Percentiles rank a stretch among this genome's conserved stretches.
Evolutionary conservation across 345 rosid genomes (phyloP).

Genomic region (Turnera subulata): DNA sequence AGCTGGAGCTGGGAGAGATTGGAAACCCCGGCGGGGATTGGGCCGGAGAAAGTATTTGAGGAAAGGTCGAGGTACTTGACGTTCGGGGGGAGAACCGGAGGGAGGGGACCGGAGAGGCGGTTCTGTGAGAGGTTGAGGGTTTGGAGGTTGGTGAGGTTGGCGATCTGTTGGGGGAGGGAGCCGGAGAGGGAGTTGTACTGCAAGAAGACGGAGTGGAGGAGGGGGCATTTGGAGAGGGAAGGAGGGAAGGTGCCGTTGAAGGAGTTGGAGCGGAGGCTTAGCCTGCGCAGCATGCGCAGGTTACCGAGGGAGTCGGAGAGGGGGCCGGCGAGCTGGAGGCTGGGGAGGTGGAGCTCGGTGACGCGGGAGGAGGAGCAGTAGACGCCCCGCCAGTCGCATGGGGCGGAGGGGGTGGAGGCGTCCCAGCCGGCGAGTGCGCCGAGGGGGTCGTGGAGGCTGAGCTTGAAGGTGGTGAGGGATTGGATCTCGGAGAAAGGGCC

Average conservation of each 20-base stretch:
- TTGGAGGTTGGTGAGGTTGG: slow-evolving; percentile 54
- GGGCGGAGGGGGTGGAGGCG: slow-evolving; percentile 61
- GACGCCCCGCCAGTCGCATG: slow-evolving; percentile 95
- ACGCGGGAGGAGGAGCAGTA: slow-evolving; percentile 53
- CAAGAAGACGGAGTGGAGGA: slow-evolving; percentile 63
- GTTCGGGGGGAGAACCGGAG: slow-evolving; percentile 37
- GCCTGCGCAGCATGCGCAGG: slow-evolving; percentile 49
- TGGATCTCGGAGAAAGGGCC: slow-evolving; percentile 49
- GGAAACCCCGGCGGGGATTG: slow-evolving; percentile 46
- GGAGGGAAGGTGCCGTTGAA: slow-evolving; percentile 73
- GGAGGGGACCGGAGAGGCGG: slow-evolving; percentile 62
- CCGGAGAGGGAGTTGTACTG: slow-evolving; percentile 92
- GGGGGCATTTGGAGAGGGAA: slow-evolving; percentile 64
- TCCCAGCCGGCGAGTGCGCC: slow-evolving; percentile 74
- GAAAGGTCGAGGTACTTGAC: slow-evolving; percentile 70
- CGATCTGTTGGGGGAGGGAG: slow-evolving; percentile 49
- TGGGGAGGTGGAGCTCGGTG: slow-evolving; percentile 67
- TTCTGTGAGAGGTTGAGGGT: slow-evolving; percentile 65
- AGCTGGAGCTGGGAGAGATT: slow-evolving; percentile 61
- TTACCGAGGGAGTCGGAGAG: slow-evolving; percentile 52
- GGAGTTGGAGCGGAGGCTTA: slow-evolving; percentile 72
- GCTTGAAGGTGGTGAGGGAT: slow-evolving; percentile 67
- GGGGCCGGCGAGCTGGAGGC: slow-evolving; percentile 68
- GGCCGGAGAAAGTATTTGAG: slow-evolving; percentile 67
- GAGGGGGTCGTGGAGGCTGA: slow-evolving; percentile 65